phyloP scores from a whole-genome alignment of 371 early-diverging fungal genomes.

The Amoeboradix gromovi region DNA sequence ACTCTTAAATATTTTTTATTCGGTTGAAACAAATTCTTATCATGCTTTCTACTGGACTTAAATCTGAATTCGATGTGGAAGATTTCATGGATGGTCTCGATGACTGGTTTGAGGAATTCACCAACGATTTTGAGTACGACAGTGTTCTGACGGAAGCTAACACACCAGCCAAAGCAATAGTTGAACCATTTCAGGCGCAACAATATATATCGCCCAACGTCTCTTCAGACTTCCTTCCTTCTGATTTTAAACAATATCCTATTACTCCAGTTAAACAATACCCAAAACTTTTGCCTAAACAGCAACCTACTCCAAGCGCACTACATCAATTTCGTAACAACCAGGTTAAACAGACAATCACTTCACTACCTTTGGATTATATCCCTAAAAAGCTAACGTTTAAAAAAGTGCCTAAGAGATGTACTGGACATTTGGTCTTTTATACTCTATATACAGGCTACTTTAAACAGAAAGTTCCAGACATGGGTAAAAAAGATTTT shows the following conservation, averaged over 20 bases:
- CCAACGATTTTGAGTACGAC: background rate
- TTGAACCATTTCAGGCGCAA: background rate
- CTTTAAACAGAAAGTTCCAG: background rate
- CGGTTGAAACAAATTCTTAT: no score
- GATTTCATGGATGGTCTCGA: background rate
- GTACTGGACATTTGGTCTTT: background rate
- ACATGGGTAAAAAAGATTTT: background rate
- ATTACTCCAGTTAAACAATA: background rate
- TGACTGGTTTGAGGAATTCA: background rate
- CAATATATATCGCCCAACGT: background rate
- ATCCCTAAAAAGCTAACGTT: background rate
- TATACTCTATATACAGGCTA: background rate
- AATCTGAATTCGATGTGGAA: no score
- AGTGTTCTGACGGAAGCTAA: background rate
- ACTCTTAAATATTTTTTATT: no score
- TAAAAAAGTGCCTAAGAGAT: background rate
- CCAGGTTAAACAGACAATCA: background rate
- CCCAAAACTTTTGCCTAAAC: background rate
- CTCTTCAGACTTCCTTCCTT: background rate
- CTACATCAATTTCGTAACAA: background rate
- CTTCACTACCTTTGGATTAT: background rate
- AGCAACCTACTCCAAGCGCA: background rate
- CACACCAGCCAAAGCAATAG: background rate
- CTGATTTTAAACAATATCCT: background rate
- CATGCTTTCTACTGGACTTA: no score